Conservation (phyloP, 805 yeast species). For the Pichia ethanolica region DNA sequence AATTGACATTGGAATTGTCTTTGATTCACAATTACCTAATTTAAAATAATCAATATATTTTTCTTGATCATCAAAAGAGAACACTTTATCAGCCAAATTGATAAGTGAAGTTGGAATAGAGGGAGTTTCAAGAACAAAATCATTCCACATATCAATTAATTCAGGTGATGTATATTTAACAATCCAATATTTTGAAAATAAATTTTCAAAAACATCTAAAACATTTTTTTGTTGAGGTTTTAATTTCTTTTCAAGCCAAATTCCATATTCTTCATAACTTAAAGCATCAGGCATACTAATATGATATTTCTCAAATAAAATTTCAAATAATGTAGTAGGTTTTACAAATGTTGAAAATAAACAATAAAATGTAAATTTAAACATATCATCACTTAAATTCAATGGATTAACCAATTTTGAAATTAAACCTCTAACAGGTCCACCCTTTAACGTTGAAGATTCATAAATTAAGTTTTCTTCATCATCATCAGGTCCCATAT, state of each 20-base stretch:
- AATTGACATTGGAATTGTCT: constrained; percentile 11
- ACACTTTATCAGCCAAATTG: constrained; percentile 18
- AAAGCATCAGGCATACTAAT: constrained; percentile 82
- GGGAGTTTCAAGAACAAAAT: constrained; percentile 14
- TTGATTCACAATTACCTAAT: constrained; percentile 12
- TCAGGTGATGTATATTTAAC: constrained; percentile 47
- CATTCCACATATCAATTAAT: constrained; percentile 25
- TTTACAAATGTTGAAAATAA: constrained; percentile 72
- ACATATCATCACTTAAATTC: constrained; percentile 47
- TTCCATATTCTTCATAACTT: constrained; percentile 69
- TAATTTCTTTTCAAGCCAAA: constrained; percentile 69
- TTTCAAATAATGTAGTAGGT: constrained; percentile 51
- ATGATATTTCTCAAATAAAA: constrained; percentile 58
- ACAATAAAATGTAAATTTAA: constrained; percentile 61
- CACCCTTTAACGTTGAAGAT: constrained; percentile 74
- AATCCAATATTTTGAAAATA: constrained; percentile 67
- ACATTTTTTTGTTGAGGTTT: constrained; percentile 60
- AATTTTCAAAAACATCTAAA: constrained; percentile 54
- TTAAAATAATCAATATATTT: constrained; percentile 20
- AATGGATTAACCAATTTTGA: constrained; percentile 77
- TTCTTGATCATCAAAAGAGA: constrained; percentile 19
- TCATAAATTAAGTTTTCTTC: constrained; percentile 45
- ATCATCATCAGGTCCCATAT: constrained; percentile 58
- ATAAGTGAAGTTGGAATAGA: constrained; percentile 8
- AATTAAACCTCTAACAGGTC: constrained; percentile 68